A percentile compares a stretch with the other conserved stretches of the same genome.
These are phyloP conservation scores for Beauveria sp. DNA, from an alignment of 2,329 filamentous ascomycete genomes.

Conservation along the genomic window DNA sequence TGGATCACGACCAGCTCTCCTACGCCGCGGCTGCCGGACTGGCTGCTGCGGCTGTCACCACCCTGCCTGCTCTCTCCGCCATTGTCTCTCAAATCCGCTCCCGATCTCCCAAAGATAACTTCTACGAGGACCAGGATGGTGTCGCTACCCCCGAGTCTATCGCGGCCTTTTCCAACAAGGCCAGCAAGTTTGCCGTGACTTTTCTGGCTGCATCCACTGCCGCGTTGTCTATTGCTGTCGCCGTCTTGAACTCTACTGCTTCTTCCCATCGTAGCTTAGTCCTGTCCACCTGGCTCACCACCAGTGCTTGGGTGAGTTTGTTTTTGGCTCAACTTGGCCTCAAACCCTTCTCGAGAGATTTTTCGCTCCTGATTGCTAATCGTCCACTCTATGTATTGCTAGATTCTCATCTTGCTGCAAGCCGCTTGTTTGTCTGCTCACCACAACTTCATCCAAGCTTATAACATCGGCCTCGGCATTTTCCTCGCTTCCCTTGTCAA, in stretches of 20 bases:
- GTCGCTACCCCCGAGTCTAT: slow-evolving; percentile 57
- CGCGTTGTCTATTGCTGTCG: slow-evolving; percentile 47
- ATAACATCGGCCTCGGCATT: slow-evolving; percentile 45
- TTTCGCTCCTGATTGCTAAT: not conserved
- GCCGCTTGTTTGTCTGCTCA: slow-evolving; percentile 40
- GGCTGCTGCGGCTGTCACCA: slow-evolving; percentile 27
- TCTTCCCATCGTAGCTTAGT: slow-evolving; percentile 30
- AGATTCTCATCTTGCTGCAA: slow-evolving; percentile 48
- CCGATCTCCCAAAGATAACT: slow-evolving; percentile 32
- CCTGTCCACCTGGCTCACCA: slow-evolving; percentile 52
- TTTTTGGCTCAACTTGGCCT: too few relatives aligned
- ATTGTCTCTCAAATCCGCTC: slow-evolving; percentile 27
- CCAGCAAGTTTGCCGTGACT: slow-evolving; percentile 48
- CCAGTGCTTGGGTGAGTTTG: slow-evolving; percentile 55
- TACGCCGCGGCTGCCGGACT: slow-evolving; percentile 26
- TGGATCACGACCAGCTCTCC: slow-evolving; percentile 9
- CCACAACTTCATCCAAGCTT: slow-evolving; percentile 43
- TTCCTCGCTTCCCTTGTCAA: slow-evolving; percentile 41
- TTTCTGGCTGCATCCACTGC: slow-evolving; percentile 47
- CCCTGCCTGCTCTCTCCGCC: slow-evolving; percentile 29
- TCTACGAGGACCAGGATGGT: slow-evolving; percentile 65
- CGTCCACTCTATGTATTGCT: too few relatives aligned
- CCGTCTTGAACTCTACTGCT: slow-evolving; percentile 42
- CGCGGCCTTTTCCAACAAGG: slow-evolving; percentile 52
- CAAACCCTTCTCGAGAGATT: not conserved